Evolutionary conservation across 23 red algal species (phyloP).

Genomic region (Gracilaria gracilis): DNA sequence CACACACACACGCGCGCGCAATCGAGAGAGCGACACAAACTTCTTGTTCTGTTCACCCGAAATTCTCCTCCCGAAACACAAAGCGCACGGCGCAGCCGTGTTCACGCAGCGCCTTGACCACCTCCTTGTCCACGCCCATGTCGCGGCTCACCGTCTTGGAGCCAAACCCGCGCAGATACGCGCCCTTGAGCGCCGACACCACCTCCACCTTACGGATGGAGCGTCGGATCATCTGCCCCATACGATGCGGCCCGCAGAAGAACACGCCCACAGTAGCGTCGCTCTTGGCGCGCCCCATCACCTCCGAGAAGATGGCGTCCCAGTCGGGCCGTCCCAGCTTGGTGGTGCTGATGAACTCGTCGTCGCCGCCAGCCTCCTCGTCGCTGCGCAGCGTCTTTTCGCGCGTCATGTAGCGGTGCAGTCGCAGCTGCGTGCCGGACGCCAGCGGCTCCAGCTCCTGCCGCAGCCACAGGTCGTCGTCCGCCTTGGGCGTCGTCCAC

Average conservation of each 20-base stretch:
- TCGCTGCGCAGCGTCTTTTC: conserved; percentile 34
- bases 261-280: conserved; percentile 69
- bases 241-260: conserved; percentile 80
- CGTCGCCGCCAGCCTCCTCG: not conserved
- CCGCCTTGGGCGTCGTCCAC: conserved; percentile 54
- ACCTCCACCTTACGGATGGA: conserved; percentile 35
- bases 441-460: conserved; percentile 48
- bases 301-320: conserved; percentile 51
- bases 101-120: conserved; percentile 22
- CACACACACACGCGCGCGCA: no score
- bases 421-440: conserved; percentile 26
- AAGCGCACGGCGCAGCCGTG: conserved; percentile 50
- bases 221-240: conserved; percentile 56
- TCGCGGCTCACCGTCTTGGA: conserved; percentile 38
- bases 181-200: conserved; percentile 12
- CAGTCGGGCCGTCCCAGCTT: conserved; percentile 70
- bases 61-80: conserved; percentile 65
- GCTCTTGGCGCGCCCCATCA: conserved; percentile 24
- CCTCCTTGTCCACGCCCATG: conserved; percentile 7
- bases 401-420: conserved; percentile 74
- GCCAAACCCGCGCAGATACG: conserved; percentile 30
- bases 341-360: conserved; percentile 10
- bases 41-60: conserved; percentile 1
- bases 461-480: conserved; percentile 65
- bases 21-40: no score